Base-by-base conservation (phyloP, 192 early-diverging fungal species). In the Paraglomus brasilianum region DNA sequence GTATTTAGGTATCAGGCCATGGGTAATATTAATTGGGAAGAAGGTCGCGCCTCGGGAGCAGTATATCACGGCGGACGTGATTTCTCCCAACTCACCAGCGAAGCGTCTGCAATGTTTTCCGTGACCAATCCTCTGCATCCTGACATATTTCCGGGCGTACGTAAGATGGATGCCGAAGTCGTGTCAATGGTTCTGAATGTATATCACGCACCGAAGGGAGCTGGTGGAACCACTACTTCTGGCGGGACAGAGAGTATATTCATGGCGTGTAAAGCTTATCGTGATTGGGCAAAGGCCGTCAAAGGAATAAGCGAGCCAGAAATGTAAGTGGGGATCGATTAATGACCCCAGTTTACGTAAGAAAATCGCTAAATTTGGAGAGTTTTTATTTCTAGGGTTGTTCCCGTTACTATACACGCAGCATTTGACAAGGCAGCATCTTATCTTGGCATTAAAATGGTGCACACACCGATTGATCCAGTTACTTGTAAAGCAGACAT, bases 171-270 rank as follows among this genome's bases (percentile, higher is more conserved):
- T 74, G 93, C 94, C 48, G 96, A 98, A 73, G 82, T 95, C 24
- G 90, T 96, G 47, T 86, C 88, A 8, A 97, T 98, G 95, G 93
- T 96, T 4, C 74, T 93, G 17, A 60, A 80, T 38, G 89, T 98
- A 75, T 95, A 93, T 85, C 87, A 96, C 71, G 94, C 85, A 40
- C 83, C 84, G 0, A 66, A 66, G 8, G 81, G 81, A 10, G 90
- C 87, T 56, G 91, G 92, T 73, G 95, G 94, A 19, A 88, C 86
- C 39, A 90, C 95, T 71, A 98, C 96, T 13, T 92, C 89, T 30
- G 96, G 96, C 39, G 96, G 96, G 24, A 95, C 94, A 17, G 96
- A 98, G 75, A 91, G 88, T 69, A 88, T 98, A 46, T 78, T 97
- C 41, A 96, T 98, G 95, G 91, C 93, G 5, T 91, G 94, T 74